These are phyloP conservation scores for Chloromonas sp. DNA, from an alignment of 163 green algal species.

Conservation along the genomic window DNA sequence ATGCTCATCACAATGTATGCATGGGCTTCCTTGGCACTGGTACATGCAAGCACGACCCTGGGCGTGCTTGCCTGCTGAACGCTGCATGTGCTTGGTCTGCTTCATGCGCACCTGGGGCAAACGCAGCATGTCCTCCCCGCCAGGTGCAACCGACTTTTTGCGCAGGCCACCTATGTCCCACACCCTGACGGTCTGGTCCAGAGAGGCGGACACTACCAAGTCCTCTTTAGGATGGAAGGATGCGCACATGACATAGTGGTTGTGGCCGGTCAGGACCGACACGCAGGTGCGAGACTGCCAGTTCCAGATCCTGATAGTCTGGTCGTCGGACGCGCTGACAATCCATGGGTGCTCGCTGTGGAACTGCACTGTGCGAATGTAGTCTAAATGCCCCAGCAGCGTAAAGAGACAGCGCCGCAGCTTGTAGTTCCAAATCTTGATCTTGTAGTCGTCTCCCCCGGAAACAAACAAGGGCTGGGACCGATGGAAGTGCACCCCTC, in stretches of 20 bases:
- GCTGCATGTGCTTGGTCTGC: background rate
- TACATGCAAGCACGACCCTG: background rate
- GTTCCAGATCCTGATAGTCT: constrained; percentile 99
- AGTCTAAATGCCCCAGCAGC: constrained; percentile 97
- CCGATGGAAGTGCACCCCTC: constrained; percentile 97
- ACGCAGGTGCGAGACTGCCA: constrained; percentile 81
- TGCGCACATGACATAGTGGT: constrained; percentile 99
- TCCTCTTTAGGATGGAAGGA: constrained; percentile 98
- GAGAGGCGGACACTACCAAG: constrained; percentile 89
- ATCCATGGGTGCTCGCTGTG: constrained; percentile 95
- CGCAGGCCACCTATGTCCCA: constrained; percentile 96
- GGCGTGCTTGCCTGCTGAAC: background rate
- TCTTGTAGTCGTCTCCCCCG: constrained; percentile 93
- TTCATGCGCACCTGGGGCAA: constrained; percentile 58
- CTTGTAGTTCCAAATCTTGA: constrained; percentile 99
- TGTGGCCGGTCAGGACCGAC: constrained; percentile 79
- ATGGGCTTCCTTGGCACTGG: background rate
- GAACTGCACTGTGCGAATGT: constrained; percentile 98
- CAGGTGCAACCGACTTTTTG: constrained; percentile 89
- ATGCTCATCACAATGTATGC: background rate
- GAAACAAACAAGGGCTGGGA: constrained; percentile 97
- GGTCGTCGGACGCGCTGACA: constrained; percentile 91
- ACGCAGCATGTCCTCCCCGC: constrained; percentile 73
- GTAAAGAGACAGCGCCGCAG: constrained; percentile 95
- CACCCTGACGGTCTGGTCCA: constrained; percentile 97